A percentile compares a stretch with the other conserved stretches of the same genome.
phyloP scores from a whole-genome alignment of 352 stramenopile species.

The Globisporangium cystogenes region DNA sequence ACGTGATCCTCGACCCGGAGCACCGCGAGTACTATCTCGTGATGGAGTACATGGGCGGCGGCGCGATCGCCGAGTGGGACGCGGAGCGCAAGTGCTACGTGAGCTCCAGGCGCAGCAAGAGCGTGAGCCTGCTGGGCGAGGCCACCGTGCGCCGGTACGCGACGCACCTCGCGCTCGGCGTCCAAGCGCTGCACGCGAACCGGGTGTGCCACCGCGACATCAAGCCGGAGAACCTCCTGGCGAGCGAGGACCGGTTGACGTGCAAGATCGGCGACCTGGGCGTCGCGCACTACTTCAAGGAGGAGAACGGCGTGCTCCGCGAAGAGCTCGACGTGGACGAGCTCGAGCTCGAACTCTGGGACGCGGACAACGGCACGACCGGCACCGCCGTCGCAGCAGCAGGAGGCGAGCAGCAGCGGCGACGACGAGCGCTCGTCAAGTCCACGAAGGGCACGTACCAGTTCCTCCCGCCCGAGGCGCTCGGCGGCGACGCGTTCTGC shows the following conservation, averaged over 20 bases:
- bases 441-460: slow-evolving; percentile 76
- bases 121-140: slow-evolving; percentile 35
- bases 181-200: slow-evolving; percentile 72
- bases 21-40: slow-evolving; percentile 62
- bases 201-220: slow-evolving; percentile 82
- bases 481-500: slow-evolving; percentile 61
- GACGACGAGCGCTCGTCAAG: slow-evolving; percentile 38
- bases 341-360: slow-evolving; percentile 45
- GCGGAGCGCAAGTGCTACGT: slow-evolving; percentile 57
- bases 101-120: slow-evolving; percentile 31
- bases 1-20: slow-evolving; percentile 70
- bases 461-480: slow-evolving; percentile 62
- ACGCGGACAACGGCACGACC: slow-evolving; percentile 19
- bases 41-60: slow-evolving; percentile 85
- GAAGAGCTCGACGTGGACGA: slow-evolving; percentile 45
- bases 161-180: slow-evolving; percentile 52
- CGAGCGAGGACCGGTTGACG: slow-evolving; percentile 38
- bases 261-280: slow-evolving; percentile 84
- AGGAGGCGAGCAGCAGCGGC: slow-evolving; percentile 8
- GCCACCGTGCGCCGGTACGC: slow-evolving; percentile 44
- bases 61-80: slow-evolving; percentile 75
- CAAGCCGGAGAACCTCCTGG: slow-evolving; percentile 82
- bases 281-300: slow-evolving; percentile 69
- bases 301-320: slow-evolving; percentile 40
- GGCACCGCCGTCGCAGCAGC: background rate